Evolutionary conservation across 1,139 yeast species (phyloP).

Genomic region (Wickerhamiella pararugosa): DNA sequence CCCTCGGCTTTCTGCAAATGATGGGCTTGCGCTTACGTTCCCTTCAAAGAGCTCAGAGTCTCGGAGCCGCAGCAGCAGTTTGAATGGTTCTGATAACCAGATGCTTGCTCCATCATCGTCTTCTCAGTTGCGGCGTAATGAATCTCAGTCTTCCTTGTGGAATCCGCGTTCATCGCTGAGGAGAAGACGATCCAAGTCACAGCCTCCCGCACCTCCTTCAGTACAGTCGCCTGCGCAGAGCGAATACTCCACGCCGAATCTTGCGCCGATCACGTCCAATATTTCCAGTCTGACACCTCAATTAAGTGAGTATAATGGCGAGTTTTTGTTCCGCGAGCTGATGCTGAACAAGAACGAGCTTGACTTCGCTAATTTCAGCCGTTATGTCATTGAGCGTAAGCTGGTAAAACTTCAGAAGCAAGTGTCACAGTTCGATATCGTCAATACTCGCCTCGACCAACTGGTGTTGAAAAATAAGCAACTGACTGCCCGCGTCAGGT

Average conservation of each 20-base stretch:
- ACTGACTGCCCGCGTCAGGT: slow-evolving; percentile 19
- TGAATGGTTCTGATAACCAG: too few relatives aligned
- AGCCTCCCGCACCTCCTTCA: background rate
- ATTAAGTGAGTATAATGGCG: slow-evolving; percentile 1
- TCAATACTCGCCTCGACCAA: slow-evolving; percentile 20
- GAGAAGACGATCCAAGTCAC: slow-evolving; percentile 2
- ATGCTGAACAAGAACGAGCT: slow-evolving; percentile 45
- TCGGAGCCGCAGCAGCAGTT: too few relatives aligned
- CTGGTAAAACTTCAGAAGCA: slow-evolving; percentile 29
- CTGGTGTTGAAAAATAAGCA: slow-evolving; percentile 19
- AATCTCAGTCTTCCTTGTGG: too few relatives aligned
- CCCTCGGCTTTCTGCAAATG: background rate
- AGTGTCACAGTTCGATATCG: slow-evolving; percentile 23
- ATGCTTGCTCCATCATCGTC: too few relatives aligned
- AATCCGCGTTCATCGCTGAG: too few relatives aligned
- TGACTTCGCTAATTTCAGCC: slow-evolving; percentile 44
- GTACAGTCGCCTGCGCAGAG: too few relatives aligned
- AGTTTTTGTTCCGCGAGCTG: slow-evolving; percentile 39
- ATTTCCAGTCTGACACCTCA: too few relatives aligned
- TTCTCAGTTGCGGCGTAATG: too few relatives aligned
- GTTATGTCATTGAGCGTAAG: slow-evolving; percentile 36
- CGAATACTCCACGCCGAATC: too few relatives aligned
- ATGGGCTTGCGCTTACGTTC: too few relatives aligned
- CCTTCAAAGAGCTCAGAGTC: too few relatives aligned
- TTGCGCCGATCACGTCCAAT: too few relatives aligned